Evolutionary conservation across 768 basidiomycete species (phyloP).

Genomic region (Hortiboletus flavorubellus): DNA sequence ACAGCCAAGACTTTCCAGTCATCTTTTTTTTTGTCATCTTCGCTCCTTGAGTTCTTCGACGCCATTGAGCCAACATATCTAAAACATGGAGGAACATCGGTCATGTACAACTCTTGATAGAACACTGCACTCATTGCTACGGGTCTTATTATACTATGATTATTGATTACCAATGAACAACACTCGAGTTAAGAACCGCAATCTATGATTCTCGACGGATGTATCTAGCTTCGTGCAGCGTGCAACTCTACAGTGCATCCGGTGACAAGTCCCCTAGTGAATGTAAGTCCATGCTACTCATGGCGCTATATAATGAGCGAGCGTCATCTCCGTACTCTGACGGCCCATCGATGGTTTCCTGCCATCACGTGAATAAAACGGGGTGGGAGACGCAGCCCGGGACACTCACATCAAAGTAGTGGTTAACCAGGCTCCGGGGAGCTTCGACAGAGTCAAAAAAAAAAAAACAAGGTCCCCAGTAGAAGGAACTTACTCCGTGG

Average conservation of each 20-base stretch:
- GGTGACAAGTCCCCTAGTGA: conserved; percentile 70
- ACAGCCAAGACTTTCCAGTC: not conserved
- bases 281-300: conserved; percentile 53
- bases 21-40: conserved; percentile 11
- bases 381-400: not conserved
- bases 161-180: conserved; percentile 14
- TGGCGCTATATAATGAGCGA: conserved; percentile 58
- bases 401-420: conserved; percentile 87
- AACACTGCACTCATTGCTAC: conserved; percentile 37
- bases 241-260: conserved; percentile 50
- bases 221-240: not conserved
- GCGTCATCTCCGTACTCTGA: conserved; percentile 77
- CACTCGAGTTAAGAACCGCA: not conserved
- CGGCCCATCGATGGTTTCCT: conserved; percentile 72
- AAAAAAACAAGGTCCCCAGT: not conserved
- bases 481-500: conserved; percentile 70
- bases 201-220: not conserved
- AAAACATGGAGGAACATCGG: conserved; percentile 35
- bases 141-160: conserved; percentile 26
- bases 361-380: conserved; percentile 1
- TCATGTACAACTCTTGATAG: conserved; percentile 35
- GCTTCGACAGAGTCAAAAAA: conserved; percentile 43
- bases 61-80: conserved; percentile 25
- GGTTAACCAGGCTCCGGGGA: conserved; percentile 79
- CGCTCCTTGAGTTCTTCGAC: conserved; percentile 14